phyloP scores from a whole-genome alignment of 2,329 filamentous ascomycete genomes.

The Xylariaceae sp. region DNA sequence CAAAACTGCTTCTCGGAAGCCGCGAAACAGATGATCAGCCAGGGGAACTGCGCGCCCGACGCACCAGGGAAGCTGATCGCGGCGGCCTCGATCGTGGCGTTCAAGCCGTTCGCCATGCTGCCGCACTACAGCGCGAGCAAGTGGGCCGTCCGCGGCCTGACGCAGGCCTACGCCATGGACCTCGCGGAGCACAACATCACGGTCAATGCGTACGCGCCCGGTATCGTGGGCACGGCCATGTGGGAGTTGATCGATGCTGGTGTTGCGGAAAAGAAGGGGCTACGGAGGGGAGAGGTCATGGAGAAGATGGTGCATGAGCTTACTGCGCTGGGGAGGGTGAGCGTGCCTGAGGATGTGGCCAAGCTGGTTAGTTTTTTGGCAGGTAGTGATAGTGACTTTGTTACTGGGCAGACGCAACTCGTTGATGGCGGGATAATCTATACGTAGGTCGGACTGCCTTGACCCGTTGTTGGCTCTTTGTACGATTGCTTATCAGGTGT shows the following conservation, averaged over 20 bases:
- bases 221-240: conserved; percentile 64
- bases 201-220: conserved; percentile 63
- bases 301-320: conserved; percentile 50
- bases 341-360: conserved; percentile 60
- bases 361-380: conserved; percentile 60
- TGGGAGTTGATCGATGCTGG: conserved; percentile 65
- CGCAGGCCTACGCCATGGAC: conserved; percentile 63
- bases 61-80: conserved; percentile 45
- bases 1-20: conserved; percentile 63
- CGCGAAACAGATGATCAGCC: conserved; percentile 61
- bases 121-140: conserved; percentile 63
- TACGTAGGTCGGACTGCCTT: conserved; percentile 1
- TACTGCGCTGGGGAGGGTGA: conserved; percentile 54
- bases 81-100: conserved; percentile 53
- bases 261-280: conserved; percentile 48
- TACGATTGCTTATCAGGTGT: too few species aligned
- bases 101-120: conserved; percentile 56
- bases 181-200: conserved; percentile 62
- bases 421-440: conserved; percentile 53
- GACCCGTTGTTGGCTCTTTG: too few species aligned
- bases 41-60: conserved; percentile 42
- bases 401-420: conserved; percentile 63
- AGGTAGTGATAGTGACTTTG: conserved; percentile 56
- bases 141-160: conserved; percentile 63
- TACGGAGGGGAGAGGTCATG: conserved; percentile 50